phyloP scores from a whole-genome alignment of 805 yeast species.

The Candida yuanshanica region DNA sequence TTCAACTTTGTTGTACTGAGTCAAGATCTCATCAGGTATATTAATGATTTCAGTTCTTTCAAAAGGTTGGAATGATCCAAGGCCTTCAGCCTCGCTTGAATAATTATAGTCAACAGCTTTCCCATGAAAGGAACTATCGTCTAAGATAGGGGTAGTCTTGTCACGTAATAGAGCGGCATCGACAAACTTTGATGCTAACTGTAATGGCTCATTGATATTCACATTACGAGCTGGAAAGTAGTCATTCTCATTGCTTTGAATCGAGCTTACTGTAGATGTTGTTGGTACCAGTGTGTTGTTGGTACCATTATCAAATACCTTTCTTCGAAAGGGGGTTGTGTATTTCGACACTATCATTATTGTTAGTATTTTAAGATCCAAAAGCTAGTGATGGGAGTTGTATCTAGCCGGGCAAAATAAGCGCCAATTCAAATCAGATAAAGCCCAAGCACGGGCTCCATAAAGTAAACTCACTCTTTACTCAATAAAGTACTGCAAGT shows the following conservation, averaged over 20 bases:
- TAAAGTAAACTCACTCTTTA: background rate
- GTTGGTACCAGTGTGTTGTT: constrained; percentile 6
- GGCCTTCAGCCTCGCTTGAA: constrained; percentile 40
- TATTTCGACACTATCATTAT: constrained; percentile 17
- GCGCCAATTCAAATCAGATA: background rate
- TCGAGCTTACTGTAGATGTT: constrained; percentile 7
- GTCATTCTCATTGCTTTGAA: constrained; percentile 23
- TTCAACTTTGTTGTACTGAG: constrained; percentile 63
- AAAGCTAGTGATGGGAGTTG: constrained; percentile 1
- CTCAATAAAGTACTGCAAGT: background rate
- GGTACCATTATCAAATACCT: constrained; percentile 11
- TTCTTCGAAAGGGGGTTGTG: constrained; percentile 21
- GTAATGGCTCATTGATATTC: constrained; percentile 32
- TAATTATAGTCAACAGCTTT: constrained; percentile 65
- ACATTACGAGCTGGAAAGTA: constrained; percentile 27
- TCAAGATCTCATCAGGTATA: constrained; percentile 77
- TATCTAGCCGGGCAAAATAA: background rate
- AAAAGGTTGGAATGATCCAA: constrained; percentile 63
- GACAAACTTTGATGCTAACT: constrained; percentile 60
- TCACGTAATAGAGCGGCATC: constrained; percentile 52
- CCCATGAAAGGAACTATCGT: constrained; percentile 43
- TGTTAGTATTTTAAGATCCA: constrained; percentile 4
- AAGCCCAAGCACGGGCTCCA: background rate
- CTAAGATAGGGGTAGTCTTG: constrained; percentile 49
- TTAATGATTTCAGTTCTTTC: constrained; percentile 61